Evolutionary conservation across 202 grass and related monocot species (phyloP), one percentile per base, ranked within the genome.

Genomic region (Panicum hallii): DNA sequence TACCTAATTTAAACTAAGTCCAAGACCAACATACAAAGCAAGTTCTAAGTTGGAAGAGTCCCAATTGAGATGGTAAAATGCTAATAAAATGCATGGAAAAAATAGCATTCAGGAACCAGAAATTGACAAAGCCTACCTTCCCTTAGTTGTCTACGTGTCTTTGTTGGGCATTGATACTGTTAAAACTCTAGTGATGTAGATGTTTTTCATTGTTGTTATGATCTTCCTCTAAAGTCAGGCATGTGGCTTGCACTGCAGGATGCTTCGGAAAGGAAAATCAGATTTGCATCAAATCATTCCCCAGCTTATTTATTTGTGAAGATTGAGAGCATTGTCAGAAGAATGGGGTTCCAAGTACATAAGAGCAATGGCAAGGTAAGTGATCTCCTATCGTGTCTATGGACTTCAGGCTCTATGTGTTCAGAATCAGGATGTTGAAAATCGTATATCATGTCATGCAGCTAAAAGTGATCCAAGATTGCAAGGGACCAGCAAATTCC

Each of bases 251-350:
- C 45, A 36, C 77, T 89, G 70, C 75, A 99, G 93, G 93, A 99
- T 78, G 77, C 87, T 46, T 94, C 93, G 32, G 93, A 99, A 90
- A 96, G 97, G 73, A 99, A 90, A 72, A 74, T 92, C 49, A 94
- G 88, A 89, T 99, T 96, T 85, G 87, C 90, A 64, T 92, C 90
- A 19, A 90, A 87, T 50, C 74, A 90, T 88, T 89, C 93, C 70
- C 91, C 97, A 15, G 82, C 48, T 50, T 93, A 88, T 88, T 75
- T 99, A 83, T 94, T 92, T 75, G 87, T 94, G 70, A 94, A 89
- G 82, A 90, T 97, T 22, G 86, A 88, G 80, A 79, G 66, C 78
- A 91, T 88, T 70, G 90, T 70, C 74, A 84, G 84, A 89, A 71
- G 80, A 73, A 91, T 97, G 91, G 93, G 88, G 30, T 94, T 96